Percentiles rank a stretch among this genome's conserved stretches.
Conservation (phyloP, 2,329 filamentous ascomycete species). For the Triangularia verruculosa region DNA sequence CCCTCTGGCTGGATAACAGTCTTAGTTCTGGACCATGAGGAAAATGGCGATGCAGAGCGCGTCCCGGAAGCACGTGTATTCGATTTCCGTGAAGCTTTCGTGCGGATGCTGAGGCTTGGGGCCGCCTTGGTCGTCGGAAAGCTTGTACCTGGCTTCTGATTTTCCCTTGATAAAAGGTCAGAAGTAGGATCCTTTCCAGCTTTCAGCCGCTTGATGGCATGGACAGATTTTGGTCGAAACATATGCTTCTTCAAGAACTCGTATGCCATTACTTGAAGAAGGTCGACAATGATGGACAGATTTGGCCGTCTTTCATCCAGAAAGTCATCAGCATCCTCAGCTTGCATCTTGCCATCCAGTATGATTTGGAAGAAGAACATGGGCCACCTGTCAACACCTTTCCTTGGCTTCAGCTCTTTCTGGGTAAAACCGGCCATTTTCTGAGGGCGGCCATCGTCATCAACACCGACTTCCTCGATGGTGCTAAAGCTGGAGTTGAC, state of each 20-base stretch:
- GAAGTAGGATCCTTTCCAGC: background rate
- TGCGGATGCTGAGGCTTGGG: background rate
- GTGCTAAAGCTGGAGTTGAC: slow-evolving; percentile 71
- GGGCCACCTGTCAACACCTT: slow-evolving; percentile 76
- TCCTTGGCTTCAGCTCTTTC: slow-evolving; percentile 54
- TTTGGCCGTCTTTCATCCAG: slow-evolving; percentile 46
- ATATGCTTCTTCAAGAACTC: slow-evolving; percentile 74
- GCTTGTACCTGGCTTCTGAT: background rate
- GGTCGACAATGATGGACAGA: slow-evolving; percentile 56
- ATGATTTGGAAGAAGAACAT: slow-evolving; percentile 81
- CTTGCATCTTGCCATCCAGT: slow-evolving; percentile 26
- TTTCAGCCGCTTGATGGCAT: slow-evolving; percentile 19
- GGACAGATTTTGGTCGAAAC: slow-evolving; percentile 53
- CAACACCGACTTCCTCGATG: slow-evolving; percentile 45
- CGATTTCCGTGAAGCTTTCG: background rate
- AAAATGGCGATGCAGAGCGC: slow-evolving; percentile 33
- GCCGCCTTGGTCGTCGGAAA: background rate
- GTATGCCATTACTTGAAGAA: slow-evolving; percentile 66
- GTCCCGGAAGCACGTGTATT: background rate
- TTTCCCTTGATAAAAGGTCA: background rate
- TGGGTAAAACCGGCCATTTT: slow-evolving; percentile 48
- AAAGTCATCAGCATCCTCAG: slow-evolving; percentile 33
- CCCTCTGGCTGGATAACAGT: slow-evolving; percentile 13
- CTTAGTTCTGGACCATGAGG: slow-evolving; percentile 38
- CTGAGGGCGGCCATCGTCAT: slow-evolving; percentile 35